These are phyloP conservation scores for Aspergillus eucalypticola DNA, from an alignment of 2,329 filamentous ascomycete species.

Conservation along the genomic window DNA sequence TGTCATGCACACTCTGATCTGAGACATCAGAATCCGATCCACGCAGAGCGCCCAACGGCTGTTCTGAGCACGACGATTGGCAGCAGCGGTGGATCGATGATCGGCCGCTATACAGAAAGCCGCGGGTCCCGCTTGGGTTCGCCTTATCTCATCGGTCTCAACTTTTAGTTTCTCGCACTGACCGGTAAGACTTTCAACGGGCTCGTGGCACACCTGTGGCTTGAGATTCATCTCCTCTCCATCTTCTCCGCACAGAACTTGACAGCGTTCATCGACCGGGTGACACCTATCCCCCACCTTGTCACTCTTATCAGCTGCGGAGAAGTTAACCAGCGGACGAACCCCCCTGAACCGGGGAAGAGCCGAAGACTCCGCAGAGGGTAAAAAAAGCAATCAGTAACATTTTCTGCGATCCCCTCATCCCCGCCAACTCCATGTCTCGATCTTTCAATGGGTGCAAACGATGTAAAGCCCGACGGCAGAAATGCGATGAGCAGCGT, in stretches of 20 bases:
- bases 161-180: constrained; percentile 5
- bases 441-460: constrained; percentile 47
- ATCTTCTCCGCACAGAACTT: neutral
- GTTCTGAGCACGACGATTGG: constrained; percentile 11
- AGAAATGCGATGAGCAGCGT: constrained; percentile 49
- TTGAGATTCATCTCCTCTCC: neutral
- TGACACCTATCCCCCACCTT: neutral
- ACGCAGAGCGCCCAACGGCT: constrained; percentile 5
- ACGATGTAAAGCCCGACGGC: constrained; percentile 46
- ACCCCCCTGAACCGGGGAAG: constrained; percentile 3
- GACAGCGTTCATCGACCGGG: neutral
- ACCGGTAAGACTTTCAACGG: neutral
- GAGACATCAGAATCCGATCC: constrained; percentile 1
- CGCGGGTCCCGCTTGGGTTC: constrained; percentile 9
- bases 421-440: constrained; percentile 32
- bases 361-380: constrained; percentile 9
- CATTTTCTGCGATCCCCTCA: neutral
- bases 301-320: neutral
- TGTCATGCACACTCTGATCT: neutral
- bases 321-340: constrained; percentile 1
- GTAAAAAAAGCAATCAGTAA: constrained; percentile 11
- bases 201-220: constrained; percentile 1
- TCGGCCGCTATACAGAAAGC: constrained; percentile 26
- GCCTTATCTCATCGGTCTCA: constrained; percentile 19
- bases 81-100: constrained; percentile 21